Conservation (phyloP, 208 protist genomes). For the Trypanosoma boissoni region DNA sequence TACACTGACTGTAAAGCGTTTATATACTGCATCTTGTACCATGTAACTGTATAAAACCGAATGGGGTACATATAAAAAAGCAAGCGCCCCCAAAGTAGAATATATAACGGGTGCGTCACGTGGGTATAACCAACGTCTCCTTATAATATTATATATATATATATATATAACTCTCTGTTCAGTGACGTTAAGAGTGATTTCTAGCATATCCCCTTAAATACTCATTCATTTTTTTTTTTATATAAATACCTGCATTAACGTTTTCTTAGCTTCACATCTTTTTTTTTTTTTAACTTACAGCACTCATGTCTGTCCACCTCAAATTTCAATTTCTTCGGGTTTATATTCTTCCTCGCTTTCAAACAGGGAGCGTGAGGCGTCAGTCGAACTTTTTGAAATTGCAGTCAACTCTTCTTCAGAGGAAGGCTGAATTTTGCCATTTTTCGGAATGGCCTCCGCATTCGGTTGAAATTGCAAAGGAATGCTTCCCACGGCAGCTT, state of each 20-base stretch:
- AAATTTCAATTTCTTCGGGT: conserved; percentile 82
- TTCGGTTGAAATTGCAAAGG: conserved; percentile 11
- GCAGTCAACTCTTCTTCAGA: conserved; percentile 9
- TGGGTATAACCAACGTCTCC: too few species aligned
- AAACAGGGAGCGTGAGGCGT: conserved; percentile 6
- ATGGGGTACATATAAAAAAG: too few species aligned
- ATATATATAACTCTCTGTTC: too few species aligned
- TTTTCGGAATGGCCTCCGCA: neutral
- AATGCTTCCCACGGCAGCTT: conserved; percentile 38
- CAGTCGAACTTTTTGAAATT: conserved; percentile 19
- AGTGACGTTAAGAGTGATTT: too few species aligned
- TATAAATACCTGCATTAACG: neutral
- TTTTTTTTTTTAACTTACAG: conserved; percentile 11
- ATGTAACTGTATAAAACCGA: too few species aligned
- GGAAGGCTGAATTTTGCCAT: neutral
- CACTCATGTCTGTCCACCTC: conserved; percentile 1
- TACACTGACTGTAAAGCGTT: too few species aligned
- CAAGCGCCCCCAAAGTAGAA: too few species aligned
- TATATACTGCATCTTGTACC: too few species aligned
- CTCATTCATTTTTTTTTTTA: conserved; percentile 16
- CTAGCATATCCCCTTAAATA: too few species aligned
- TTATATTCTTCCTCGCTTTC: conserved; percentile 59
- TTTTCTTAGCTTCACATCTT: neutral
- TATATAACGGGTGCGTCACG: too few species aligned
- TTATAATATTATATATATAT: too few species aligned